Evolutionary conservation across 2,329 filamentous ascomycete species (phyloP), one percentile per base, ranked within the genome.

Genomic region (Aspergillus tamarii): DNA sequence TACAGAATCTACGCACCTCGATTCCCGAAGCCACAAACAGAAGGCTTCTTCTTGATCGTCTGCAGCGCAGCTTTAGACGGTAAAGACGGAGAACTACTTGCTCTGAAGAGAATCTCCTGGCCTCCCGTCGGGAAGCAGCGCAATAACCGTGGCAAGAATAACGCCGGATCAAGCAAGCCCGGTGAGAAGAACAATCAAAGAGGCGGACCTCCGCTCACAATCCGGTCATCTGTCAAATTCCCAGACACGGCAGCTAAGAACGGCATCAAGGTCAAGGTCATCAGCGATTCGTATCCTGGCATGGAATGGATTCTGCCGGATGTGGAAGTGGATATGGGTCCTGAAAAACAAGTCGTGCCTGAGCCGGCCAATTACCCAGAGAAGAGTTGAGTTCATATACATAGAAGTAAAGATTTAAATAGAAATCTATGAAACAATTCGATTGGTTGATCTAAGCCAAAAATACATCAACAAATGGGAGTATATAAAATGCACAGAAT

Each of bases 21-120:
- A 26, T 98, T 96, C 80, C 94, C 94, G 1, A 99, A 99, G 79
- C 89, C 93, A 19, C 95, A 99, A 78, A 95, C 89, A 0, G 95
- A 99, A 74, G 94, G 94, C 0, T 98, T 90, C 86, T 98, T 99
- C 77, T 87, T 95, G 16, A 75, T 98, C 26, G 85, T 96, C 0
- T 89, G 88, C 8, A 71, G 69, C 39, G 66, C 73, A 43, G 67
- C 69, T 6, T 58, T 73, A 0, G 72, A 74, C 56, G 71, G 86
- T 2, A 82, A 81, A 0, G 85, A 80, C 8, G 92, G 94, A 64
- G 92, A 97, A 69, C 84, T 98, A 45, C 78, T 97, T 4, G 94
- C 91, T 3, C 83, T 99, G 66, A 98, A 97, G 84, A 84, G 95
- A 34, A 87, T 95, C 0, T 89, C 89, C 1, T 98, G 95, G 94